Evolutionary conservation across 768 basidiomycete genomes (phyloP), one percentile per base, ranked within the genome.

Genomic region (Tulasnella sp.): DNA sequence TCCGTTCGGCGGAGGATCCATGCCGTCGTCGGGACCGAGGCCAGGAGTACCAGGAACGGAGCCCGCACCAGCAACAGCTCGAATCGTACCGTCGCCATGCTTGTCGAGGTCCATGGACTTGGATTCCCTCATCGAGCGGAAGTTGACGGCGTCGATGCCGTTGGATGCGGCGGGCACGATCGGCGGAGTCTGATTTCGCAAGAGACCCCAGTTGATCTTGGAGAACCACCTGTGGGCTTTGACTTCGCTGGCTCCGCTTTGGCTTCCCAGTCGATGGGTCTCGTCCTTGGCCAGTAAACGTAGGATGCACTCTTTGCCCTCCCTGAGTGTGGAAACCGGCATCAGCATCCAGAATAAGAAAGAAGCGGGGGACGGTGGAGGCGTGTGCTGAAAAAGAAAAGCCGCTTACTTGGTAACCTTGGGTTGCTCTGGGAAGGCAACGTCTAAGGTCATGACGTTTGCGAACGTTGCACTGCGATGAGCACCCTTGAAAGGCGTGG

Each of bases 141-240:
- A 97, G 84, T 97, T 96, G 83, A 90, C 89, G 25, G 92, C 91
- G 81, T 96, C 95, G 77, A 87, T 83, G 69, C 91, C 94, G 79
- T 91, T 93, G 54, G 91, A 91, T 77, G 87, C 85, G 67, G 89
- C 86, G 67, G 94, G 94, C 36, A 94, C 86, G 79, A 96, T 97
- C 94, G 97, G 97, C 74, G 97, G 97, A 81, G 90, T 90, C 79
- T 89, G 91, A 83, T 99, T 92, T 80, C 97, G 88, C 82, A 99
- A 84, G 75, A 99, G 86, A 31, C 97, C 97, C 97, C 97, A 99
- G 84, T 94, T 96, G 82, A 97, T 90, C 80, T 94, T 95, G 37
- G 86, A 85, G 85, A 99, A 99, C 97, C 97, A 99, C 82, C 94
- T 96, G 88, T 99, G 97, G 76, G 93, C 91, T 85, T 99, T 99